Evolutionary conservation across 2,329 filamentous ascomycete species (phyloP), one percentile per base, ranked within the genome.

Genomic region (Beauveria asiatica): DNA sequence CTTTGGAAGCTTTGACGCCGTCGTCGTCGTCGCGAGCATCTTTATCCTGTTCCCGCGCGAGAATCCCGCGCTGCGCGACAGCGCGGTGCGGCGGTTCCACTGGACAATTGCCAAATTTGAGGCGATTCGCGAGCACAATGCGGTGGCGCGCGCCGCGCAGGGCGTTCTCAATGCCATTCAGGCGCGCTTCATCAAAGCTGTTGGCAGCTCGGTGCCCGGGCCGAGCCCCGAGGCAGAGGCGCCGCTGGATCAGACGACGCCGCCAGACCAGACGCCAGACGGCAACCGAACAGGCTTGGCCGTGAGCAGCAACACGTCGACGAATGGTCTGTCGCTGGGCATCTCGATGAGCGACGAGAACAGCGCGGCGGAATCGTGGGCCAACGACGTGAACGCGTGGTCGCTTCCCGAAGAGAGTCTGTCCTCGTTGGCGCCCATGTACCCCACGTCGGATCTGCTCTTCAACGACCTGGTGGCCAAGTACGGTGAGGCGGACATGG

Each of bases 1-100:
- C 67, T 85, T 84, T 57, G 82, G 82, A 57, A 85, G 82, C 7
- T 86, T 87, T 62, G 84, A 87, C 65, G 83, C 84, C 16, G 79
- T 85, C 21, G 81, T 86, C 17, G 74, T 86, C 59, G 75, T 85
- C 57, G 80, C 83, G 0, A 80, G 82, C 19, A 80, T 86, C 37
- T 85, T 82, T 67, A 85, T 86, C 39, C 68, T 86, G 9, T 84
- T 84, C 62, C 83, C 83, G 1, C 74, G 73, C 23, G 82, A 85
- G 65, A 79, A 84, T 59, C 67, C 71, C 2, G 79, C 81, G 27
- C 69, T 80, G 30, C 69, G 80, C 0, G 71, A 75, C 4, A 72
- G 72, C 25, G 77, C 79, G 0, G 68, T 80, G 9, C 80, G 82
- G 65, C 82, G 85, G 64, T 84, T 84, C 64, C 76, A 79, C 49